phyloP scores from a whole-genome alignment of 2,329 filamentous ascomycete genomes.

The Neonectria ditissima region DNA sequence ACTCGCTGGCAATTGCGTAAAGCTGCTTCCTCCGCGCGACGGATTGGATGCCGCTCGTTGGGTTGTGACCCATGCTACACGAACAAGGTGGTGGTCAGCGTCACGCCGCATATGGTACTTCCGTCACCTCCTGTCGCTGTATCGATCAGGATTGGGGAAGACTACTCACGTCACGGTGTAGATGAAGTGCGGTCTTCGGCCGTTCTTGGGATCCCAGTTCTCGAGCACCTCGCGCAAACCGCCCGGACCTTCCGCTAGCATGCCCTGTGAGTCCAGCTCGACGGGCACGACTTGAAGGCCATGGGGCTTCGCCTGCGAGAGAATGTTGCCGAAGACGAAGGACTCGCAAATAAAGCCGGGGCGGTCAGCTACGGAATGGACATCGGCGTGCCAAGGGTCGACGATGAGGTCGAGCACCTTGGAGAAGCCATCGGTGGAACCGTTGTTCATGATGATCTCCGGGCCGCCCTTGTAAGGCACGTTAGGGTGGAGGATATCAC shows the following conservation, averaged over 20 bases:
- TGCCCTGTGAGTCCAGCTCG: constrained; percentile 81
- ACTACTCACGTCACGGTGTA: constrained; percentile 86
- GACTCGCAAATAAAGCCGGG: constrained; percentile 84
- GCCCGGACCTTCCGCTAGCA: constrained; percentile 78
- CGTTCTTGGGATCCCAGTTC: constrained; percentile 82
- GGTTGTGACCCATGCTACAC: constrained; percentile 77
- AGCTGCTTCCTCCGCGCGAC: constrained; percentile 80
- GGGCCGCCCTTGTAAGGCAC: constrained; percentile 82
- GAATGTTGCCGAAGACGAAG: constrained; percentile 83
- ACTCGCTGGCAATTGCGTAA: constrained; percentile 83
- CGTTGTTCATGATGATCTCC: constrained; percentile 83
- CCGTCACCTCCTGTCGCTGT: not conserved
- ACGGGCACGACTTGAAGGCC: constrained; percentile 81
- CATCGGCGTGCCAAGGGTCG: constrained; percentile 78
- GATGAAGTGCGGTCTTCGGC: constrained; percentile 83
- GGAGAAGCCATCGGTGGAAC: constrained; percentile 85
- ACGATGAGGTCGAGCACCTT: constrained; percentile 82
- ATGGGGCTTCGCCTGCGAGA: constrained; percentile 73
- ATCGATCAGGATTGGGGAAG: not conserved
- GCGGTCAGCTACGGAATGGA: constrained; percentile 74
- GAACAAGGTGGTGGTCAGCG: not conserved
- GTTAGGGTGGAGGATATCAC: constrained; percentile 81
- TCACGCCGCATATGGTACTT: constrained; percentile 1
- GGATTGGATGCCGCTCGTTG: constrained; percentile 81
- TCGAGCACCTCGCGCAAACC: constrained; percentile 82